phyloP scores from a whole-genome alignment of 2,329 filamentous ascomycete species.

The Aaosphaeria arxii region DNA sequence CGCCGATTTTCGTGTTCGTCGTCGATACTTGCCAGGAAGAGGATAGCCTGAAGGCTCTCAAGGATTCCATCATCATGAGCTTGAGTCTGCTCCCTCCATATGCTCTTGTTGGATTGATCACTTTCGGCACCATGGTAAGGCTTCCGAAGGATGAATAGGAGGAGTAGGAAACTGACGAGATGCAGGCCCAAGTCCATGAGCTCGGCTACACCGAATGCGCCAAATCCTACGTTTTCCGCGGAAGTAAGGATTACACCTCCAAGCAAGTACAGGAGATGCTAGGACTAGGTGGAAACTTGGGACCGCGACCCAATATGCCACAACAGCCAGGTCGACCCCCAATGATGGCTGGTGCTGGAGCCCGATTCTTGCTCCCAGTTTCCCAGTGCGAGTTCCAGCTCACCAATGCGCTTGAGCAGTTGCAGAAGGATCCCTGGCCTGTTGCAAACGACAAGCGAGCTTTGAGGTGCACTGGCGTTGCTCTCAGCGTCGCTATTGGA shows the following conservation, averaged over 20 bases:
- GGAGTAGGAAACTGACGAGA: slow-evolving; percentile 12
- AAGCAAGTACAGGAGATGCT: slow-evolving; percentile 99
- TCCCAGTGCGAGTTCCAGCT: slow-evolving; percentile 96
- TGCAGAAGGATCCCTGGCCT: slow-evolving; percentile 97
- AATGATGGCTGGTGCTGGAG: slow-evolving; percentile 68
- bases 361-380: slow-evolving; percentile 89
- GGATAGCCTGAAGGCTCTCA: slow-evolving; percentile 76
- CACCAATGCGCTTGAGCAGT: slow-evolving; percentile 89
- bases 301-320: slow-evolving; percentile 66
- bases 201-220: slow-evolving; percentile 97
- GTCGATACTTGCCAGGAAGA: slow-evolving; percentile 88
- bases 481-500: slow-evolving; percentile 91
- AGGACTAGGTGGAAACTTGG: slow-evolving; percentile 66
- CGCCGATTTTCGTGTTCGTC: slow-evolving; percentile 83
- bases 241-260: slow-evolving; percentile 95
- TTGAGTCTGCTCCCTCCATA: slow-evolving; percentile 78
- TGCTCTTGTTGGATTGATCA: slow-evolving; percentile 78
- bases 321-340: slow-evolving; percentile 72
- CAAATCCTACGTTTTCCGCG: slow-evolving; percentile 97
- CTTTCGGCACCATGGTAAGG: slow-evolving; percentile 85
- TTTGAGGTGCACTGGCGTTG: slow-evolving; percentile 89
- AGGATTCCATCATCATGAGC: slow-evolving; percentile 84
- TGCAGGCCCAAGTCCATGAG: slow-evolving; percentile 88
- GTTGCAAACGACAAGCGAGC: slow-evolving; percentile 90
- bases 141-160: background rate